Evolutionary conservation across 2,329 filamentous ascomycete genomes (phyloP).

Genomic region (Stachybotrys elegans): DNA sequence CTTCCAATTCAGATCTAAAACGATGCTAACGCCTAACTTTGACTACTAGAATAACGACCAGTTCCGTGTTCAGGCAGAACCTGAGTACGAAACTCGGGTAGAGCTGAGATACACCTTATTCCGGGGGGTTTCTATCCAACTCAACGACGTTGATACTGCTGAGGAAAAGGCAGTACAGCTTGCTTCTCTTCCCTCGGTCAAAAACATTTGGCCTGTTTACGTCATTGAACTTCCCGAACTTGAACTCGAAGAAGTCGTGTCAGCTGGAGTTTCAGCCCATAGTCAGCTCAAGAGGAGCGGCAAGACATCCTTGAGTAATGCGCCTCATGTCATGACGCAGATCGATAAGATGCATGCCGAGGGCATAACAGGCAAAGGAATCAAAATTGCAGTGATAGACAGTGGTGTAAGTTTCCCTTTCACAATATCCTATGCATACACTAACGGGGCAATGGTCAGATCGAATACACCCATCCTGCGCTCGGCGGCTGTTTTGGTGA

Average conservation of each 20-base stretch:
- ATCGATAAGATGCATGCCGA: conserved; percentile 41
- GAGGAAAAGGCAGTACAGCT: conserved; percentile 18
- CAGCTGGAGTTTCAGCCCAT: not conserved
- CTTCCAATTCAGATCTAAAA: not conserved
- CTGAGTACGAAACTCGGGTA: not conserved
- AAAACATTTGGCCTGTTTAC: conserved; percentile 23
- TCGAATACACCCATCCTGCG: conserved; percentile 57
- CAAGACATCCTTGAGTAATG: not conserved
- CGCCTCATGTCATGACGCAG: conserved; percentile 46
- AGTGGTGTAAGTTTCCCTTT: conserved; percentile 36
- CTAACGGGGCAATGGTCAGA: conserved; percentile 18
- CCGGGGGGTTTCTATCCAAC: conserved; percentile 16
- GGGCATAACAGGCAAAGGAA: conserved; percentile 39
- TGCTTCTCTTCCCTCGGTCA: conserved; percentile 11
- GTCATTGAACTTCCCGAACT: conserved; percentile 7
- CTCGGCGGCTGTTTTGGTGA: conserved; percentile 57
- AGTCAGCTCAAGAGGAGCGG: not conserved
- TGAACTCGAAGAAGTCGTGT: not conserved
- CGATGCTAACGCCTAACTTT: conserved; percentile 9
- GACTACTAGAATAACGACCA: conserved; percentile 7
- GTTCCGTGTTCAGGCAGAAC: not conserved
- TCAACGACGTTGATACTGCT: conserved; percentile 21
- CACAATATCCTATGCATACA: not conserved
- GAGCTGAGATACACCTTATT: conserved; percentile 14
- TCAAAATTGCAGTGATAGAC: conserved; percentile 45